These are phyloP conservation scores for Aristolochia fimbriata DNA, from an alignment of 164 flowering plant genomes.

Conservation along the genomic window DNA sequence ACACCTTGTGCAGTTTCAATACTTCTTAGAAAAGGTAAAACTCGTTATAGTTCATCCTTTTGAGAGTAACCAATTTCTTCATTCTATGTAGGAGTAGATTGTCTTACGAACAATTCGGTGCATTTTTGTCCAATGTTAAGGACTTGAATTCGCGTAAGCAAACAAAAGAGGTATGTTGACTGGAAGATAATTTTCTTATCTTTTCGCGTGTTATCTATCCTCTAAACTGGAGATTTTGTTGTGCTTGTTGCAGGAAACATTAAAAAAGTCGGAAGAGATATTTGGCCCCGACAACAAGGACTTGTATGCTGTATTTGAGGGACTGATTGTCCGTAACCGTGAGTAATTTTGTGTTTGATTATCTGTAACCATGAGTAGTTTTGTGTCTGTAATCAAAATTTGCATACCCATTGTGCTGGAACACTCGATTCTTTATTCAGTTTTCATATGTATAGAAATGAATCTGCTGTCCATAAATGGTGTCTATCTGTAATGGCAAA, in stretches of 20 bases:
- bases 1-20: background rate
- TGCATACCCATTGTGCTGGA: too few relatives aligned
- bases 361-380: constrained; percentile 24
- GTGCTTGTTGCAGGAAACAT: constrained; percentile 54
- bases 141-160: constrained; percentile 87
- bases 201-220: background rate
- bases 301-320: constrained; percentile 67
- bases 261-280: constrained; percentile 75
- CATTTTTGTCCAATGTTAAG: constrained; percentile 88
- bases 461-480: too few relatives aligned
- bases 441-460: too few relatives aligned
- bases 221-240: background rate
- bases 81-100: constrained; percentile 55
- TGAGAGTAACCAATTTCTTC: constrained; percentile 1
- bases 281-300: constrained; percentile 86
- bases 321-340: constrained; percentile 53
- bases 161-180: constrained; percentile 55
- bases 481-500: too few relatives aligned
- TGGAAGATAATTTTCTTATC: background rate
- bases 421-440: too few relatives aligned
- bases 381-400: too few relatives aligned
- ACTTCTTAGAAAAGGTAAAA: background rate
- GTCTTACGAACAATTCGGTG: constrained; percentile 89
- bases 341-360: constrained; percentile 13
- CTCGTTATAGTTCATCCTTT: too few relatives aligned